phyloP scores from a whole-genome alignment of 1,284 basidiomycete species.

The Tausonia pullulans region DNA sequence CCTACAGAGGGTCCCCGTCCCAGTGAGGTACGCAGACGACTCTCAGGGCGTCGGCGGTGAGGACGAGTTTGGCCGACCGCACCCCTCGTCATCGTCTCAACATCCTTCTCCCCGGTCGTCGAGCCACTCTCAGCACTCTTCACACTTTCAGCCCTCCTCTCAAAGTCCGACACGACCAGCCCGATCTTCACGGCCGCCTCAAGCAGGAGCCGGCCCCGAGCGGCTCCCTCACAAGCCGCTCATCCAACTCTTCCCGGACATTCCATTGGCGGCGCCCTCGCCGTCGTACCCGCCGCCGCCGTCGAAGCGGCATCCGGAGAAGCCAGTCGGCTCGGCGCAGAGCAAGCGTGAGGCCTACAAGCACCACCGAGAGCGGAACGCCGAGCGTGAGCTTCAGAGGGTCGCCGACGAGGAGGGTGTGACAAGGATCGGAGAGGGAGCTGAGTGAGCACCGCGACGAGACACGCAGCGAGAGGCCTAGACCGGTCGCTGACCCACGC shows the following conservation, averaged over 20 bases:
- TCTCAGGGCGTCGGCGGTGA: no score
- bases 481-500: no score
- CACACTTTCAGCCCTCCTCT: background rate
- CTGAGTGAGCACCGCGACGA: background rate
- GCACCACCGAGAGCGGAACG: background rate
- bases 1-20: no score
- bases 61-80: no score
- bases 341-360: constrained; percentile 2
- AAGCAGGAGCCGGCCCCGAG: background rate
- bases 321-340: background rate
- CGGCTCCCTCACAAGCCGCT: background rate
- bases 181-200: background rate
- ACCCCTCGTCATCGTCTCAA: no score
- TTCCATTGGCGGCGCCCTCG: background rate
- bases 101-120: no score
- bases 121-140: no score
- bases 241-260: background rate
- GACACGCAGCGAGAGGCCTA: no score
- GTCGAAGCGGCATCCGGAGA: background rate
- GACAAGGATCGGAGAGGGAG: background rate
- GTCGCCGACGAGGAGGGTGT: background rate
- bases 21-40: no score
- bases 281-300: background rate
- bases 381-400: background rate
- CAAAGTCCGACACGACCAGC: background rate